A percentile compares a stretch with the other conserved stretches of the same genome.
Evolutionary conservation across 805 yeast genomes (phyloP).

Genomic region (Candida andamanensis): DNA sequence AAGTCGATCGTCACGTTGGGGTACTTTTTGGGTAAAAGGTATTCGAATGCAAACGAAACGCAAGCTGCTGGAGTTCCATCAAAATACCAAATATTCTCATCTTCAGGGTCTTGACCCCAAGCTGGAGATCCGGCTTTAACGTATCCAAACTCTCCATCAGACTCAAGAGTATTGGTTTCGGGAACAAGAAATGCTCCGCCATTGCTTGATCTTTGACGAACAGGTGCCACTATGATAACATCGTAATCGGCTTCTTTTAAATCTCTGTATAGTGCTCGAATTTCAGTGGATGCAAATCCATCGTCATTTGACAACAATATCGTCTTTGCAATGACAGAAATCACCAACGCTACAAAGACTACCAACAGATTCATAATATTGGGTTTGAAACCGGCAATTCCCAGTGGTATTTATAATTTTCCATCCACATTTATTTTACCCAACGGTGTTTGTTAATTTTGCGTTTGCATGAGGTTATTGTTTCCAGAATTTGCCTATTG

Average conservation of each 20-base stretch:
- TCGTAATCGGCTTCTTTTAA: slow-evolving; percentile 44
- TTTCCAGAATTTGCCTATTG: too few species aligned
- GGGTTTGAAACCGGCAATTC: too few species aligned
- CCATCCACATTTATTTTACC: too few species aligned
- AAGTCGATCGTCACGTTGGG: slow-evolving; percentile 39
- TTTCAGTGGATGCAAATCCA: slow-evolving; percentile 52
- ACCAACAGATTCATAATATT: slow-evolving; percentile 4
- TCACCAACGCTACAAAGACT: neutral
- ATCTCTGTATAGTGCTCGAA: slow-evolving; percentile 50
- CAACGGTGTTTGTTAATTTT: too few species aligned
- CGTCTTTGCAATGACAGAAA: slow-evolving; percentile 4
- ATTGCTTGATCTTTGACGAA: slow-evolving; percentile 46
- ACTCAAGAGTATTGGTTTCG: slow-evolving; percentile 28
- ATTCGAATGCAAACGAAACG: slow-evolving; percentile 45
- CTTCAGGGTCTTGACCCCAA: slow-evolving; percentile 46
- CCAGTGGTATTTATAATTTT: too few species aligned
- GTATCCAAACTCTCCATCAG: slow-evolving; percentile 45
- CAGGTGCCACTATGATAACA: slow-evolving; percentile 49
- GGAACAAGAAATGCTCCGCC: slow-evolving; percentile 52
- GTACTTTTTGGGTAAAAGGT: slow-evolving; percentile 41
- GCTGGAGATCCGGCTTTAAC: slow-evolving; percentile 46
- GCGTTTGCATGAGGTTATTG: slow-evolving; percentile 1
- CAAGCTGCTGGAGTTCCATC: slow-evolving; percentile 51
- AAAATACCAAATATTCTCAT: slow-evolving; percentile 44
- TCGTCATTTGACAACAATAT: slow-evolving; percentile 49